phyloP scores from a whole-genome alignment of 257 asterid species.

The Anisodus tanguticus region DNA sequence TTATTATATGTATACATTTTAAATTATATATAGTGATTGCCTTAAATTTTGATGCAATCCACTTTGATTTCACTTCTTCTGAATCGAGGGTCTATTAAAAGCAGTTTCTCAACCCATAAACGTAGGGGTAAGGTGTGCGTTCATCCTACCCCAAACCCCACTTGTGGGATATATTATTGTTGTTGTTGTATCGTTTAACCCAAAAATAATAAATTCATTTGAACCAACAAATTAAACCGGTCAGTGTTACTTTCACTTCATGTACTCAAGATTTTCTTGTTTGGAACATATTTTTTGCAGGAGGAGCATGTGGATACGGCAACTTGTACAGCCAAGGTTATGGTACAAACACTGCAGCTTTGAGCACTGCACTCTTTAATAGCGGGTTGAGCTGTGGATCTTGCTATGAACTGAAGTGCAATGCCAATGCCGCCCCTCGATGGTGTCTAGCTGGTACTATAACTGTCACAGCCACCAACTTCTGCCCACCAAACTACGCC shows the following conservation, averaged over 20 bases:
- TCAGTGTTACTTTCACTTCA: not conserved
- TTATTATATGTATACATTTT: too few species aligned
- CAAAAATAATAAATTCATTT: too few species aligned
- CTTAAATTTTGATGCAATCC: too few species aligned
- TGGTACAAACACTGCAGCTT: constrained; percentile 62
- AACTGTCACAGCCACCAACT: constrained; percentile 64
- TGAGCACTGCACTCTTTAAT: constrained; percentile 55
- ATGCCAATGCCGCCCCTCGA: constrained; percentile 33
- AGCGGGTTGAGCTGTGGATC: constrained; percentile 62
- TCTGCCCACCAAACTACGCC: constrained; percentile 65
- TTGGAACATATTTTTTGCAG: constrained; percentile 27
- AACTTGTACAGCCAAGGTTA: constrained; percentile 63
- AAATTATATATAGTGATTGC: too few species aligned
- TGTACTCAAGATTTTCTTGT: not conserved
- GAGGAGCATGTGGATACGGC: constrained; percentile 74
- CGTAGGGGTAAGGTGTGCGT: too few species aligned
- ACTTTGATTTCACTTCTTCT: too few species aligned
- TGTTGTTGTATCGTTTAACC: too few species aligned
- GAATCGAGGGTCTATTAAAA: too few species aligned
- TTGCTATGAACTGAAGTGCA: constrained; percentile 54
- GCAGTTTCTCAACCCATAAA: too few species aligned
- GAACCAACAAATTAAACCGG: not conserved
- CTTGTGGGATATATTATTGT: too few species aligned
- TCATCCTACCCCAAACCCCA: too few species aligned
- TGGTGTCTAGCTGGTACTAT: constrained; percentile 49